phyloP scores from a whole-genome alignment of 176 grass and related monocot species.

The Oryza meridionalis region DNA sequence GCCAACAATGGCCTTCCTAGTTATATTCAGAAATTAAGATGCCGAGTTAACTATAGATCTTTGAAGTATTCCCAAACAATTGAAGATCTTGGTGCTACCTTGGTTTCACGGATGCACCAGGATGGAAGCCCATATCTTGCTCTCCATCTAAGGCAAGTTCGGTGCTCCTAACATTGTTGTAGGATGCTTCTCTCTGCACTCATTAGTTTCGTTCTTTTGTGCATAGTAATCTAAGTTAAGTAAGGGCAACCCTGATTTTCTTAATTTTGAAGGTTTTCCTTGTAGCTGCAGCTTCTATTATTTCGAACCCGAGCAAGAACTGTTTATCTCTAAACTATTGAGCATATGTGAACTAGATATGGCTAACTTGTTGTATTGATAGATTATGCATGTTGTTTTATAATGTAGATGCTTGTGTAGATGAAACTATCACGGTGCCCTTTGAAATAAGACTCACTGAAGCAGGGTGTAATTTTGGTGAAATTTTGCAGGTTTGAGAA shows the following conservation, averaged over 20 bases:
- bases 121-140: slow-evolving; percentile 85
- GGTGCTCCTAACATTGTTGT: slow-evolving; percentile 22
- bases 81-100: slow-evolving; percentile 77
- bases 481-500: slow-evolving; percentile 86
- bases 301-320: slow-evolving; percentile 7
- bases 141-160: slow-evolving; percentile 93
- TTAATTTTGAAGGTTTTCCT: not conserved
- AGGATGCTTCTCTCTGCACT: slow-evolving; percentile 23
- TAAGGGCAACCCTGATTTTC: not conserved
- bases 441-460: not conserved
- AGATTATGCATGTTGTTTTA: not conserved
- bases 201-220: slow-evolving; percentile 6
- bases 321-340: slow-evolving; percentile 23
- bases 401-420: slow-evolving; percentile 5
- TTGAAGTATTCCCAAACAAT: slow-evolving; percentile 89
- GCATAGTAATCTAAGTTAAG: not conserved
- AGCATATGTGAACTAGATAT: not conserved
- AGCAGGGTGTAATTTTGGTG: not conserved
- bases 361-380: not conserved
- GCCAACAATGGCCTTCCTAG: slow-evolving; percentile 93
- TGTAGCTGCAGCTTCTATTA: slow-evolving; percentile 15
- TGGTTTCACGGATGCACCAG: slow-evolving; percentile 84
- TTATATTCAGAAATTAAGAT: slow-evolving; percentile 97
- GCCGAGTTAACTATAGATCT: slow-evolving; percentile 85
- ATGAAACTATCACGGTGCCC: not conserved